Conservation (phyloP, 176 grass and related monocot genomes). For the Otatea glauca region DNA sequence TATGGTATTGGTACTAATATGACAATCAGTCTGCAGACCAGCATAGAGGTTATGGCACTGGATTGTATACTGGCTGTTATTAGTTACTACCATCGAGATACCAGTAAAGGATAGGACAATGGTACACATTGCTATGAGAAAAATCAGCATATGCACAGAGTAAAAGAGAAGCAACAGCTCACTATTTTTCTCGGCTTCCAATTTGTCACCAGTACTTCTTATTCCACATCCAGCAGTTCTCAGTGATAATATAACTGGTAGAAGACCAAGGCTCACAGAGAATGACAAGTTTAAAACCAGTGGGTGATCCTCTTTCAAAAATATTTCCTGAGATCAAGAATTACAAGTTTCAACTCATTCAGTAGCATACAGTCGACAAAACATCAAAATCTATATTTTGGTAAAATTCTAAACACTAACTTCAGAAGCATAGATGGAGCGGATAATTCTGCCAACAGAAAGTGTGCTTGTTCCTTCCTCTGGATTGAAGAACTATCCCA, state of each 20-base stretch:
- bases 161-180: conserved; percentile 46
- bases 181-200: conserved; percentile 87
- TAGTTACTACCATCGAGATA: no score
- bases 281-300: conserved; percentile 78
- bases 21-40: no score
- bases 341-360: conserved; percentile 41
- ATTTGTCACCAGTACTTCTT: conserved; percentile 69
- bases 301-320: conserved; percentile 83
- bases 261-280: conserved; percentile 81
- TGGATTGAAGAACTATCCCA: conserved; percentile 96
- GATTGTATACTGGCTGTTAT: no score
- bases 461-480: conserved; percentile 64
- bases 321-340: conserved; percentile 68
- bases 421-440: conserved; percentile 68
- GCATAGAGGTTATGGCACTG: no score
- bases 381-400: conserved; percentile 23
- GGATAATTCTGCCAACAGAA: conserved; percentile 59
- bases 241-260: conserved; percentile 77
- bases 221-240: conserved; percentile 88
- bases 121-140: background rate
- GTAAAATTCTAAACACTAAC: conserved; percentile 44
- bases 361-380: background rate
- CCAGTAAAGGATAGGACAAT: no score
- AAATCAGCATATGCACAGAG: background rate
- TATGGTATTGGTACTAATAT: no score